phyloP scores from a whole-genome alignment of 2,329 filamentous ascomycete species.

The Colletotrichum orchidophilum region DNA sequence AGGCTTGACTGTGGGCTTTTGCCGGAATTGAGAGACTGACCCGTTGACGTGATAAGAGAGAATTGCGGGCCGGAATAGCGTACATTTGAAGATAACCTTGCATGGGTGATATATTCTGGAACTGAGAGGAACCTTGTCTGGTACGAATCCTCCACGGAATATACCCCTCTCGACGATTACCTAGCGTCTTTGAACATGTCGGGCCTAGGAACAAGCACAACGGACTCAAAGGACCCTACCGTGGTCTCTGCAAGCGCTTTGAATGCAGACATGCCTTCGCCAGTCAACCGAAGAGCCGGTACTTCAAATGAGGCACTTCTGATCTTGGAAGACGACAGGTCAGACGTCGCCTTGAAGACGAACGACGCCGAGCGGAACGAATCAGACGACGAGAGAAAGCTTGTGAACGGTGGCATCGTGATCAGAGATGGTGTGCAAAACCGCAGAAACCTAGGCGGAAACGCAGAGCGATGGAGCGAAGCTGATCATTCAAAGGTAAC shows the following conservation, averaged over 20 bases:
- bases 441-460: background rate
- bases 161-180: background rate
- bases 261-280: background rate
- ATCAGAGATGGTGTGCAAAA: constrained; percentile 6
- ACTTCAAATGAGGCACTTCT: background rate
- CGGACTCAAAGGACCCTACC: background rate
- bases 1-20: constrained; percentile 3
- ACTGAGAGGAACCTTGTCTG: background rate
- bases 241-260: background rate
- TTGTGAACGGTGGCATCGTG: constrained; percentile 4
- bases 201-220: background rate
- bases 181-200: background rate
- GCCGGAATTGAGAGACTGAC: background rate
- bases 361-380: constrained; percentile 9
- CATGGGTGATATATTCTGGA: background rate
- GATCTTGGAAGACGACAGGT: background rate
- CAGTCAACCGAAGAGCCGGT: background rate
- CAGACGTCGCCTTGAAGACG: background rate
- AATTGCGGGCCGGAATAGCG: background rate
- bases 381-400: constrained; percentile 9
- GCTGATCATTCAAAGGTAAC: constrained; percentile 6
- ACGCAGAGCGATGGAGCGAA: rapidly evolving
- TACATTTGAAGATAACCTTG: background rate
- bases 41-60: constrained; percentile 17
- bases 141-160: background rate